Evolutionary conservation across 2,329 filamentous ascomycete species (phyloP).

Genomic region (Alternaria burnsii): DNA sequence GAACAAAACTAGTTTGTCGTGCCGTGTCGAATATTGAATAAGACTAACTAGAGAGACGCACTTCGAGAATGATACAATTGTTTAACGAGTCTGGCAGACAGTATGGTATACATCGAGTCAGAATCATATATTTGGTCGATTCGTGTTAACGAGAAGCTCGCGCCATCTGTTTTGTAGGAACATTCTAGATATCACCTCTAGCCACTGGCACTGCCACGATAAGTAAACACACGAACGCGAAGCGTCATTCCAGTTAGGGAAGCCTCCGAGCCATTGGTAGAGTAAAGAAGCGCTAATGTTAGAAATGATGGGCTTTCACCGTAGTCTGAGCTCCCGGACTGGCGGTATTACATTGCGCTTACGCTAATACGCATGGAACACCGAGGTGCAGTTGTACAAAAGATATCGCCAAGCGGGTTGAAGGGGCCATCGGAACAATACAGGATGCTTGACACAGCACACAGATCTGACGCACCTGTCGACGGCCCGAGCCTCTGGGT

Average conservation of each 20-base stretch:
- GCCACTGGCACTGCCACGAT: conserved; percentile 17
- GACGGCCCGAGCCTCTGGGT: conserved; percentile 42
- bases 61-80: background rate
- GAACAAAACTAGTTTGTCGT: background rate
- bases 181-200: background rate
- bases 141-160: background rate
- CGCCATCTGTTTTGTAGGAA: conserved; percentile 8
- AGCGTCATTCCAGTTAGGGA: conserved; percentile 39
- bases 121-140: background rate
- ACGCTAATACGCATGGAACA: conserved; percentile 34
- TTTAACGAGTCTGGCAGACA: background rate
- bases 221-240: conserved; percentile 25
- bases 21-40: background rate
- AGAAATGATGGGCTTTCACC: conserved; percentile 29
- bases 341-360: conserved; percentile 38
- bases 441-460: conserved; percentile 30
- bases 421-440: conserved; percentile 37
- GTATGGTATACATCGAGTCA: background rate
- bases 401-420: conserved; percentile 48
- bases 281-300: conserved; percentile 25
- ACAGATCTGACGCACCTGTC: conserved; percentile 37
- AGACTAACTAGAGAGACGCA: background rate
- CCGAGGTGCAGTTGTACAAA: conserved; percentile 39
- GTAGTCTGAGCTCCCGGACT: conserved; percentile 34
- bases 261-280: conserved; percentile 21